Conservation (phyloP, 129 eudicot species). For the Arctium lappa region DNA sequence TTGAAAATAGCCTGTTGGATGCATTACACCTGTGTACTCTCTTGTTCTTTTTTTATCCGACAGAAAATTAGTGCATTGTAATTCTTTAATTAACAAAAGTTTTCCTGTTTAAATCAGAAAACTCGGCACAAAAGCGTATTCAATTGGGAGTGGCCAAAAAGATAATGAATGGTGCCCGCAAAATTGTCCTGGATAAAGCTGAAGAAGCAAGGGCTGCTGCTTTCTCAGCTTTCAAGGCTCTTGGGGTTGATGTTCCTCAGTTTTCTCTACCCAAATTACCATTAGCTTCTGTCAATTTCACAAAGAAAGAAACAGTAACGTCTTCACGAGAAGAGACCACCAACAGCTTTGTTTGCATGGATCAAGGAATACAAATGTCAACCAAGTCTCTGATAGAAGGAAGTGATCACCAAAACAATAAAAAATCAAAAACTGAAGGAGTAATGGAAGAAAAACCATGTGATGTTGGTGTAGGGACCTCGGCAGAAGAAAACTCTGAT, state of each 20-base stretch:
- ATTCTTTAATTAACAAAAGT: conserved; percentile 8
- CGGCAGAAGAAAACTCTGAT: conserved; percentile 29
- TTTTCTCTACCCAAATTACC: conserved; percentile 49
- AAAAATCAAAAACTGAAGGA: conserved; percentile 28
- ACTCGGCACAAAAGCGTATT: conserved; percentile 58
- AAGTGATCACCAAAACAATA: conserved; percentile 10
- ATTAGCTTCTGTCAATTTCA: conserved; percentile 21
- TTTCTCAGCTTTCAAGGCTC: conserved; percentile 93
- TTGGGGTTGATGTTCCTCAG: conserved; percentile 77
- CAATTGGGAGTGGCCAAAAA: conserved; percentile 93
- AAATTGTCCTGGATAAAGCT: conserved; percentile 88
- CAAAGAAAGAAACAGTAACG: conserved; percentile 40
- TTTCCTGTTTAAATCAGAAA: conserved; percentile 31
- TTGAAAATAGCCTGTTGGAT: background rate
- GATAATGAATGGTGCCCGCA: conserved; percentile 92
- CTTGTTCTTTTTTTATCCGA: background rate
- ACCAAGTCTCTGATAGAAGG: background rate
- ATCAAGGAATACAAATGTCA: conserved; percentile 18
- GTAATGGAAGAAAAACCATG: conserved; percentile 24
- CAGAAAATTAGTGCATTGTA: background rate
- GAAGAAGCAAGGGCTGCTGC: conserved; percentile 97
- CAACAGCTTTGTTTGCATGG: conserved; percentile 36
- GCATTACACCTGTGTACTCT: background rate
- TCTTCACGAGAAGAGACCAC: conserved; percentile 59
- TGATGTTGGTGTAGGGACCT: conserved; percentile 19